A percentile compares a stretch with the other conserved stretches of the same genome.
Conservation (phyloP, 2,329 filamentous ascomycete species). For the Ophiostoma fasciatum region DNA sequence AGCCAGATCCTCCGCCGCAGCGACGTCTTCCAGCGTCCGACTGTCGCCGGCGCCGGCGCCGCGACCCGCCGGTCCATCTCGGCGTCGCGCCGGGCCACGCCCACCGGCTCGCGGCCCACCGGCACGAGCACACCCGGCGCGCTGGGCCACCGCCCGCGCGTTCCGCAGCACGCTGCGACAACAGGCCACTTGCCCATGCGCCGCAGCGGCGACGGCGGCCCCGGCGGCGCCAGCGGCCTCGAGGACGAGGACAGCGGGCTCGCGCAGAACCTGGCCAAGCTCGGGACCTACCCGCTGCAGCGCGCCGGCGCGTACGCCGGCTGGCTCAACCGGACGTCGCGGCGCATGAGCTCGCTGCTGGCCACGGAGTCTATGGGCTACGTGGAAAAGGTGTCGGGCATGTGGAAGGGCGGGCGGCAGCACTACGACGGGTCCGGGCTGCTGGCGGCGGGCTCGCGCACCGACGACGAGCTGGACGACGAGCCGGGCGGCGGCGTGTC, state of each 20-base stretch:
- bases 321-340: constrained; percentile 65
- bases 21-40: constrained; percentile 75
- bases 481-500: constrained; percentile 24
- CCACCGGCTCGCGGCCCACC: background rate
- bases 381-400: constrained; percentile 89
- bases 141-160: background rate
- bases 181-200: constrained; percentile 21
- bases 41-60: too few species aligned
- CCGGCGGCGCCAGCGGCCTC: too few species aligned
- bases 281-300: constrained; percentile 66
- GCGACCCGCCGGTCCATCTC: constrained; percentile 32
- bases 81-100: constrained; percentile 15
- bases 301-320: constrained; percentile 70
- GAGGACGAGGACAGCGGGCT: constrained; percentile 23
- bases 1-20: constrained; percentile 83
- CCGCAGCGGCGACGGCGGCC: constrained; percentile 1
- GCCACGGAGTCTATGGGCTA: constrained; percentile 92
- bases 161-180: constrained; percentile 21
- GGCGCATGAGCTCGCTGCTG: constrained; percentile 66
- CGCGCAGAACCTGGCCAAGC: constrained; percentile 35
- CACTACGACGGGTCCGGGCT: constrained; percentile 53
- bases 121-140: background rate
- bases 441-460: constrained; percentile 31
- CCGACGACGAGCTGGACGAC: constrained; percentile 38
- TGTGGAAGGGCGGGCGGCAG: constrained; percentile 83